Evolutionary conservation across 768 basidiomycete species (phyloP).

Genomic region (Artomyces pyxidatus): DNA sequence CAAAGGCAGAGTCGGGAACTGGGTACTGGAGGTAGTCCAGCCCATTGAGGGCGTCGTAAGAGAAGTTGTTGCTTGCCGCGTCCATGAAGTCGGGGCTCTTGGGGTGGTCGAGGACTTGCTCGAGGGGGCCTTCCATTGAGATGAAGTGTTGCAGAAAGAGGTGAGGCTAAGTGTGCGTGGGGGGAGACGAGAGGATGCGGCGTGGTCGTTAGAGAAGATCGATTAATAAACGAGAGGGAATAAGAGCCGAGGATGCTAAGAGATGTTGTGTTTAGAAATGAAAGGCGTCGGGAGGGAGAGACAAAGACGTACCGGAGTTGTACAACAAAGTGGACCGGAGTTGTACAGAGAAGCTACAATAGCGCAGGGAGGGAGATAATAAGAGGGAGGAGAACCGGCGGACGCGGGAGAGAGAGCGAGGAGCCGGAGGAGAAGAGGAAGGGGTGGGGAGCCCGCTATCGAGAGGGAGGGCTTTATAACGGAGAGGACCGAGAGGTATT

Average conservation of each 20-base stretch:
- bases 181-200: conserved; percentile 11
- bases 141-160: conserved; percentile 12
- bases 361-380: conserved; percentile 1
- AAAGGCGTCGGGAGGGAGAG: conserved; percentile 13
- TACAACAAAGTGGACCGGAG: conserved; percentile 30
- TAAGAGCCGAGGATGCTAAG: conserved; percentile 15
- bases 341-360: conserved; percentile 17
- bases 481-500: neutral
- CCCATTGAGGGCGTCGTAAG: conserved; percentile 37
- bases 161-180: conserved; percentile 4
- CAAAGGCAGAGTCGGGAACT: conserved; percentile 47
- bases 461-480: conserved; percentile 1
- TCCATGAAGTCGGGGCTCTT: conserved; percentile 46
- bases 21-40: conserved; percentile 66
- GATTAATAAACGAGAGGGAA: conserved; percentile 19
- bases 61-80: conserved; percentile 27
- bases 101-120: conserved; percentile 40
- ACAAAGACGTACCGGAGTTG: conserved; percentile 17
- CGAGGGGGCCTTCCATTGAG: conserved; percentile 40
- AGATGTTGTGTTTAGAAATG: conserved; percentile 1
- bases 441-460: conserved; percentile 13
- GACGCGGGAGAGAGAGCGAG: conserved; percentile 17
- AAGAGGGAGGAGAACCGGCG: conserved; percentile 7
- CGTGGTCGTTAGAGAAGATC: conserved; percentile 17
- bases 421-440: conserved; percentile 12